These are phyloP conservation scores for Pestalotiopsis fici DNA, from an alignment of 2,329 filamentous ascomycete genomes.

Conservation along the genomic window DNA sequence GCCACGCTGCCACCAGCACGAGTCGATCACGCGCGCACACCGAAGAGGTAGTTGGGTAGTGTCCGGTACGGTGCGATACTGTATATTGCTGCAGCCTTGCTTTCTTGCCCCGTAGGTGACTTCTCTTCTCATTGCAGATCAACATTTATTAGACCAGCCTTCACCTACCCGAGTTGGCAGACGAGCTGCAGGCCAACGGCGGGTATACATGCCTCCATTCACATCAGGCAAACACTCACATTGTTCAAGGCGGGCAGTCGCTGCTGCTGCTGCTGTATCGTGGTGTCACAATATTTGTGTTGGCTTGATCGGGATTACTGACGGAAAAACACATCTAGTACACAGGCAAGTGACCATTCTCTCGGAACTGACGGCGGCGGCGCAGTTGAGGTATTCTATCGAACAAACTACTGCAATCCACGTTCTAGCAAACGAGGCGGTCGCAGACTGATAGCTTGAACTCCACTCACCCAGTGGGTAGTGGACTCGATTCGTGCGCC, in stretches of 20 bases:
- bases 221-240: neutral
- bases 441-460: neutral
- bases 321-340: neutral
- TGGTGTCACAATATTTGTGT: neutral
- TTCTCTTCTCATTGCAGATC: neutral
- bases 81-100: too few relatives aligned
- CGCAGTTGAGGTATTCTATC: neutral
- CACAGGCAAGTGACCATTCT: neutral
- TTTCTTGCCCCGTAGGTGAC: too few relatives aligned
- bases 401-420: neutral
- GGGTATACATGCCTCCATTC: neutral
- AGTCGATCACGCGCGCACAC: neutral
- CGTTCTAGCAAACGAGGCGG: slow-evolving; percentile 2
- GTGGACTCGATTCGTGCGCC: neutral
- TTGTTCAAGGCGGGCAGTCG: neutral
- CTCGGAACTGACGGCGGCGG: too few relatives aligned
- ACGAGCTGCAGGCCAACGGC: neutral
- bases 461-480: neutral
- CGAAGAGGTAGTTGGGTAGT: neutral
- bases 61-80: too few relatives aligned
- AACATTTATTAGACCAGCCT: neutral
- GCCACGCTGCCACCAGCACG: neutral
- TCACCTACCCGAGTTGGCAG: neutral
- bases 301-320: neutral
- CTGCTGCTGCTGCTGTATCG: neutral